Evolutionary conservation across 2,329 filamentous ascomycete genomes (phyloP).

Genomic region (Arthroderma sp.): DNA sequence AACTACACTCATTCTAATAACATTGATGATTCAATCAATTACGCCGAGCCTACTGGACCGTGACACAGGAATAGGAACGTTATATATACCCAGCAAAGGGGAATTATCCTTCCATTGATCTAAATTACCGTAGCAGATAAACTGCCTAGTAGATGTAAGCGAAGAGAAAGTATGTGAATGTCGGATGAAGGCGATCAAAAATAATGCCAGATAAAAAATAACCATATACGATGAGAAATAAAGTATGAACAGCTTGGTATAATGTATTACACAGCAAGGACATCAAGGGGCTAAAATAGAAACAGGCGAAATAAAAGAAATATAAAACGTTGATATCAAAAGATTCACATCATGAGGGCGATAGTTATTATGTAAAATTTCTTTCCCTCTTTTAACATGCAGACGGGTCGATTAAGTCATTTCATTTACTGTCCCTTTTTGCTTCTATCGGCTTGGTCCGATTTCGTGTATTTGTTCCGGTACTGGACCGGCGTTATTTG

Average conservation of each 20-base stretch:
- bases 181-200: no score
- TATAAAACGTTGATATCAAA: neutral
- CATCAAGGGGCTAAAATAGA: neutral
- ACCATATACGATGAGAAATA: neutral
- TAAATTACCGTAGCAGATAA: no score
- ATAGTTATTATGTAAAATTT: neutral
- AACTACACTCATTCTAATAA: no score
- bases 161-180: no score
- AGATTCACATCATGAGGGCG: neutral
- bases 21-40: no score
- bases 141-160: no score
- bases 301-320: neutral
- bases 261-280: neutral
- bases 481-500: conserved; percentile 10
- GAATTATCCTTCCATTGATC: no score
- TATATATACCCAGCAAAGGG: no score
- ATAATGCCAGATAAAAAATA: no score
- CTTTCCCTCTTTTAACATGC: neutral
- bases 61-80: no score
- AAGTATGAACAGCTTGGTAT: neutral
- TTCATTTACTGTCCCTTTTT: neutral
- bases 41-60: no score
- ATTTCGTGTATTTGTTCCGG: conserved; percentile 12
- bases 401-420: neutral
- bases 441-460: conserved; percentile 3